Evolutionary conservation across 176 grass and related monocot genomes (phyloP), one percentile per base, ranked within the genome.

Genomic region (Aegilops sharonensis): DNA sequence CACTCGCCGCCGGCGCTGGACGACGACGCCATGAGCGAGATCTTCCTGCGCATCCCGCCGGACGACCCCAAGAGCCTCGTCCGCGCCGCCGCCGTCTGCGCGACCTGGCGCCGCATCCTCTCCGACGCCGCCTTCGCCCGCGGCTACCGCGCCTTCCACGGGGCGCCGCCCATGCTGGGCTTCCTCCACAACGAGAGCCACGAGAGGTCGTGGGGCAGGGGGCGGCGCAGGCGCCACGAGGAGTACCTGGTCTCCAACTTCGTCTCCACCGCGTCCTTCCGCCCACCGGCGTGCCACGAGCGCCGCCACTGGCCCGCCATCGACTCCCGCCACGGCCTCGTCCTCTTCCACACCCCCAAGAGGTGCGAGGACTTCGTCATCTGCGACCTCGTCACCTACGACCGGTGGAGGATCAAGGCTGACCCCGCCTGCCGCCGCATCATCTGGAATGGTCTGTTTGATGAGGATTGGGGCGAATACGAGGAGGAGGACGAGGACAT

Each of bases 311-410:
- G 71, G 71, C 39, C 6, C n/a, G n/a, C 6, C 3, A 6, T 74
- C 6, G 71, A 74, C 71, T 74, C 71, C 71, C 39, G 40, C 6
- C 71, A 74, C 71, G 40, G 71, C 12, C 71, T 74, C 40, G 71
- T 74, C 40, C 71, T 74, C 71, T 74, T 74, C 40, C 40, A 48
- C 6, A 48, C 40, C 1, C 71, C 40, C 1, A 48, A 74, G 4
- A 47, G 40, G 23, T 13, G 1, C 23, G 71, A 72, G 70, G 39
- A 47, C 39, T 73, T 73, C 6, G n/a, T 45, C 43, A 8, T 47
- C 70, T 47, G n/a, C 70, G 70, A 73, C 70, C 70, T 27, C 70
- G n/a, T 73, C 70, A 73, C 70, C 11, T 73, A 73, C 39, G 70
- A 73, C 70, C 39, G 12, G 70, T 73, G 70, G 39, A 25, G 70